Evolutionary conservation across 306 rosid species (phyloP).

Genomic region (Rubus idaeus): DNA sequence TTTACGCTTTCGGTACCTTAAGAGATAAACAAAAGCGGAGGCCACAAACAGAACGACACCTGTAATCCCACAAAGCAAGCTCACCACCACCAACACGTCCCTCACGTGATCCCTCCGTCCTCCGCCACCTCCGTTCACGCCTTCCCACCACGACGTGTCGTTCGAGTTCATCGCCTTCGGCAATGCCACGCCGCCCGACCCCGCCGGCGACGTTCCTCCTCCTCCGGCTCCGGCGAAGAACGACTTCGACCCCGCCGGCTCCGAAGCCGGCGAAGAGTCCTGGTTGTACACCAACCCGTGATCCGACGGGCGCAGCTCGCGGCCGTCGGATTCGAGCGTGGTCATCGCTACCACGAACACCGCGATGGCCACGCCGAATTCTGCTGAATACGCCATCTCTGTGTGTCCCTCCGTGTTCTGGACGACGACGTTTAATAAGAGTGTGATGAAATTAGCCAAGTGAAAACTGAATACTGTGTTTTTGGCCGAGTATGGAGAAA

Average conservation of each 20-base stretch:
- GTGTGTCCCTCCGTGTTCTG: background rate
- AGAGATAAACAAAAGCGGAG: slow-evolving; percentile 48
- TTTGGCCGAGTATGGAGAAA: background rate
- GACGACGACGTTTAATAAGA: background rate
- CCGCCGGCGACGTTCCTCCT: background rate
- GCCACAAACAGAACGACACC: slow-evolving; percentile 72
- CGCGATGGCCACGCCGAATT: slow-evolving; percentile 3
- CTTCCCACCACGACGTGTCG: slow-evolving; percentile 47
- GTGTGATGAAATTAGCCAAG: background rate
- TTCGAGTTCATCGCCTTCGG: slow-evolving; percentile 48
- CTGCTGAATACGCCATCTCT: slow-evolving; percentile 14
- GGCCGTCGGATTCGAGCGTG: slow-evolving; percentile 35
- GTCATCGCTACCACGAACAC: slow-evolving; percentile 8
- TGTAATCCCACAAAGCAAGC: slow-evolving; percentile 68
- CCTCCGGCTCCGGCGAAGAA: slow-evolving; percentile 52
- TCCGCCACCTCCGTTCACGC: background rate
- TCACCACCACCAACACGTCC: slow-evolving; percentile 50
- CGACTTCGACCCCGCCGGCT: slow-evolving; percentile 50
- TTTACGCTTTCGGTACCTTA: slow-evolving; percentile 31
- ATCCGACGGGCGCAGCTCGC: slow-evolving; percentile 77
- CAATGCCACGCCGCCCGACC: slow-evolving; percentile 26
- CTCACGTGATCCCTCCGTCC: slow-evolving; percentile 30
- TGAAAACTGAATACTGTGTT: background rate
- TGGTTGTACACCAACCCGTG: slow-evolving; percentile 54
- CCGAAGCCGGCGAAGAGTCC: slow-evolving; percentile 25